Conservation (phyloP, 495 filamentous ascomycete genomes). For the Aspergillus panamensis region DNA sequence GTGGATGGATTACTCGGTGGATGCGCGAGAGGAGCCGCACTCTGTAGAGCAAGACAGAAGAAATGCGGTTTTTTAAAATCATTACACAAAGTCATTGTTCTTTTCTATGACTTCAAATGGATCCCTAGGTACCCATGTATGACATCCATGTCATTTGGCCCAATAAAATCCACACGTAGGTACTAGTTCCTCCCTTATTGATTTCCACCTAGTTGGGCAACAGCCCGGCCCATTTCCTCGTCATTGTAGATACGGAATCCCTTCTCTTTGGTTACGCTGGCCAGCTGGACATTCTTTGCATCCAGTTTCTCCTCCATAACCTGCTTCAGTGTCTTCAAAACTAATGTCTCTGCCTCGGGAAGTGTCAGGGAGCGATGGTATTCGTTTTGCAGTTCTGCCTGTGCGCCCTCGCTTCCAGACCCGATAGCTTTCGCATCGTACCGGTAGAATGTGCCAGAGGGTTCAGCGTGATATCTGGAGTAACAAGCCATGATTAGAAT, state of each 20-base stretch:
- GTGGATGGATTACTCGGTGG: too few species aligned
- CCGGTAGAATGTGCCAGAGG: conserved; percentile 95
- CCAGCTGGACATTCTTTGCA: conserved; percentile 95
- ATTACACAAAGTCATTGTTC: conserved; percentile 24
- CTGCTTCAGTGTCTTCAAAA: conserved; percentile 97
- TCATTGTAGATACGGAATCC: conserved; percentile 98
- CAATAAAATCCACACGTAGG: conserved; percentile 10
- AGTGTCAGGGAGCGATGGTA: conserved; percentile 98
- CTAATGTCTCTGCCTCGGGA: conserved; percentile 86
- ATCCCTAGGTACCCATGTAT: conserved; percentile 13
- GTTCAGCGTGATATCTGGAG: conserved; percentile 87
- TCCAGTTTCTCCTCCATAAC: conserved; percentile 99
- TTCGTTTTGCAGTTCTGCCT: conserved; percentile 96
- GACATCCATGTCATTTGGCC: conserved; percentile 14
- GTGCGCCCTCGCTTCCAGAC: conserved; percentile 91
- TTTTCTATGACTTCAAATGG: conserved; percentile 33
- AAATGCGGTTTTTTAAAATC: conserved; percentile 7
- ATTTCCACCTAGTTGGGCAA: conserved; percentile 61
- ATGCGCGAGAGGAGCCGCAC: neutral
- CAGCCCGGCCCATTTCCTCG: conserved; percentile 90
- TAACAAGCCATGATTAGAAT: conserved; percentile 5
- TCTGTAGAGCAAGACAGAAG: conserved; percentile 1
- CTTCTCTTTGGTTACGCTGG: conserved; percentile 94
- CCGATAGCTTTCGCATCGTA: conserved; percentile 99
- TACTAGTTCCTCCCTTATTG: conserved; percentile 32